These are phyloP conservation scores for Protomyces arabidopsidicola DNA, from an alignment of 1,139 yeast genomes.

Conservation along the genomic window DNA sequence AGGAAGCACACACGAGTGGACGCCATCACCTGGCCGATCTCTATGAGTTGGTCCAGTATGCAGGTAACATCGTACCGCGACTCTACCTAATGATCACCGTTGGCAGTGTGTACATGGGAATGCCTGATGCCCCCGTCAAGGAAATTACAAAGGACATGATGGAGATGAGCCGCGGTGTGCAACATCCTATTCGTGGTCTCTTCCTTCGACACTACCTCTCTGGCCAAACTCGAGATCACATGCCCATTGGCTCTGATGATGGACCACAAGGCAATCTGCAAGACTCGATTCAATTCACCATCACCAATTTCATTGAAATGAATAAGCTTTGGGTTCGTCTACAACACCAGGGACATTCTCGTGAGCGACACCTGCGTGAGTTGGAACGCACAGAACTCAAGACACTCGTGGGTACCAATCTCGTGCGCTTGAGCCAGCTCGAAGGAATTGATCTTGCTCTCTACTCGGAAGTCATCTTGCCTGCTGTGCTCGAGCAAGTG, in stretches of 20 bases:
- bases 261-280: conserved; percentile 48
- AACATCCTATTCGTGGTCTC: conserved; percentile 81
- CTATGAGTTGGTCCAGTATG: conserved; percentile 91
- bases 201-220: conserved; percentile 83
- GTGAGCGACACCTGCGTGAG: conserved; percentile 69
- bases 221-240: conserved; percentile 71
- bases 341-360: conserved; percentile 91
- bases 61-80: conserved; percentile 80
- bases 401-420: conserved; percentile 85
- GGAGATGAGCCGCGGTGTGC: conserved; percentile 98
- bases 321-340: conserved; percentile 94
- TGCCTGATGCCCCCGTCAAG: conserved; percentile 71
- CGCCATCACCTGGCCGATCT: conserved; percentile 76
- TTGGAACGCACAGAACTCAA: conserved; percentile 83
- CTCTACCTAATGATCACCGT: conserved; percentile 91
- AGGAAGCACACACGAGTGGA: conserved; percentile 56
- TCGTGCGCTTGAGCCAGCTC: conserved; percentile 81
- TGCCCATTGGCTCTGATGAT: conserved; percentile 46
- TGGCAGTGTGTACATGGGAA: conserved; percentile 52
- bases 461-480: conserved; percentile 64
- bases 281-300: conserved; percentile 67
- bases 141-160: conserved; percentile 94
- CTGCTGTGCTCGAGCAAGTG: conserved; percentile 80
- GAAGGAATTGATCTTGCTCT: conserved; percentile 64
- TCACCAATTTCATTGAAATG: conserved; percentile 91